Evolutionary conservation across 2,329 filamentous ascomycete genomes (phyloP), one percentile per base, ranked within the genome.

Genomic region (Paradendryphiella salina): DNA sequence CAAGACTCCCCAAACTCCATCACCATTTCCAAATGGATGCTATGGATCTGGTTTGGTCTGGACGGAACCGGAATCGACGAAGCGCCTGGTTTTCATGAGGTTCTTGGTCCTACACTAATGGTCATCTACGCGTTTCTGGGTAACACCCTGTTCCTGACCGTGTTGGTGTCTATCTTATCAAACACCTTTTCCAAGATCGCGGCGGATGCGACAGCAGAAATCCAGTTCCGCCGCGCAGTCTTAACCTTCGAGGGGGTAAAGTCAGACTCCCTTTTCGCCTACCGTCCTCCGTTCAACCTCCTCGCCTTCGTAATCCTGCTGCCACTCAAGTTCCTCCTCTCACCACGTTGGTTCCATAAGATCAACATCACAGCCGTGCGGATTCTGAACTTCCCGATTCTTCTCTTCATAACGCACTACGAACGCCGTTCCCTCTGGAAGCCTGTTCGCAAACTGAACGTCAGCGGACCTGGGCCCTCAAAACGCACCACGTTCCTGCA

Each of bases 41-140:
- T 94, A 1, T 94, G 88, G 82, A 92, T 95, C 57, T 95, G 90
- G 90, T 94, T 95, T 66, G 90, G 90, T 2, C 82, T 95, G 1
- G 90, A 94, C 62, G 90, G 70, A 29, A 88, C 74, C 32, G 79
- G 81, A 1, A 81, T 83, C 29, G 74, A 80, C 54, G 75, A 79
- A 50, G 80, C 80, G 63, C 79, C 82, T 17, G 84, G 89, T 50
- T 90, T 94, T 65, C 89, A 95, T 73, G 83, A 84, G 79, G 75
- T 91, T n/a, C 78, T 94, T 1, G 90, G 90, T 0, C 90, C 90
- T 0, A 80, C 84, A 2, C 76, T 94, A 18, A 94, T 94, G 88
- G 81, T 94, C 46, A 81, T 87, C 13, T 95, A 94, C 69, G 87
- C 90, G 1, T 94, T 94, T 70, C 78, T 95, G 3, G 90, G 90